These are phyloP conservation scores for Amphicarpaea edgeworthii DNA, from an alignment of 306 rosid genomes.

Conservation along the genomic window DNA sequence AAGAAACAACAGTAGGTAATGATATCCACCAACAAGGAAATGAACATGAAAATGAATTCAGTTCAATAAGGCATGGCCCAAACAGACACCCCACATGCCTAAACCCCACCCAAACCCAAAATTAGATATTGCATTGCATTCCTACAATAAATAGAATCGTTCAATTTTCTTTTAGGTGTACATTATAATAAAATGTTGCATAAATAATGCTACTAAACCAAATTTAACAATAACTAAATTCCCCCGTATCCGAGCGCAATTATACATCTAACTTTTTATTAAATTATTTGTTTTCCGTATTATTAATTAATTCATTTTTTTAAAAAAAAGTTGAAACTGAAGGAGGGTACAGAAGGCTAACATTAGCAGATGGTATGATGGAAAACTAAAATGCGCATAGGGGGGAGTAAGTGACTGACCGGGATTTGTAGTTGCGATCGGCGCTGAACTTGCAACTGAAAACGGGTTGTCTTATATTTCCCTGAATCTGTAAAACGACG, in stretches of 20 bases:
- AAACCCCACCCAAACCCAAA: conserved; percentile 42
- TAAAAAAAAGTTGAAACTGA: too few species aligned
- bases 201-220: not conserved
- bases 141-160: not conserved
- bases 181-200: too few species aligned
- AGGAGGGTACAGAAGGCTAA: too few species aligned
- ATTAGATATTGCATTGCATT: not conserved
- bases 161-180: too few species aligned
- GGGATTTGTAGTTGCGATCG: conserved; percentile 76
- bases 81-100: conserved; percentile 42
- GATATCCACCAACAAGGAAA: conserved; percentile 35
- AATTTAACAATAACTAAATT: not conserved
- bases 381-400: too few species aligned
- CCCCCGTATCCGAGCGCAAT: too few species aligned
- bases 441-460: conserved; percentile 88
- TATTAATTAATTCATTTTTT: too few species aligned
- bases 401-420: conserved; percentile 54
- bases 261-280: too few species aligned
- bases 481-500: conserved; percentile 92
- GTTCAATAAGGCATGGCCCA: conserved; percentile 10
- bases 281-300: too few species aligned
- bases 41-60: conserved; percentile 39
- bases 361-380: too few species aligned
- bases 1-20: conserved; percentile 3
- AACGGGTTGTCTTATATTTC: conserved; percentile 79